Conservation (phyloP, 2,329 filamentous ascomycete species). For the Plenodomus tracheiphilus region DNA sequence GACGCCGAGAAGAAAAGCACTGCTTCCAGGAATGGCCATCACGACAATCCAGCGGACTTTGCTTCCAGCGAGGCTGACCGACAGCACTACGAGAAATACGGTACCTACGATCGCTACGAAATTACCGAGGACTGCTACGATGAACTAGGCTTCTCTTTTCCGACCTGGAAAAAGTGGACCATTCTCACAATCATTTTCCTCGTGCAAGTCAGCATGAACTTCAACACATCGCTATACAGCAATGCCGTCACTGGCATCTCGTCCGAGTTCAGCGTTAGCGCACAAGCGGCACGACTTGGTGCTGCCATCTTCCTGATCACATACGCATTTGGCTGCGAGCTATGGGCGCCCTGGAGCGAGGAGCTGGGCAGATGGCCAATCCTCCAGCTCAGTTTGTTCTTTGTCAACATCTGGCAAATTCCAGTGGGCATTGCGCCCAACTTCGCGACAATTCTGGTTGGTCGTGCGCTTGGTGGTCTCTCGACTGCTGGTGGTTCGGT, state of each 20-base stretch:
- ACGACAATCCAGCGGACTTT: conserved; percentile 19
- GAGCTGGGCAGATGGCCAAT: conserved; percentile 78
- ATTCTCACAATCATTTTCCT: conserved; percentile 57
- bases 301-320: conserved; percentile 77
- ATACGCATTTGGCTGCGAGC: conserved; percentile 84
- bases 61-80: conserved; percentile 27
- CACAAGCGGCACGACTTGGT: conserved; percentile 70
- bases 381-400: conserved; percentile 70
- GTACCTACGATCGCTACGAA: conserved; percentile 51
- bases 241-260: conserved; percentile 58
- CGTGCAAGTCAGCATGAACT: conserved; percentile 61
- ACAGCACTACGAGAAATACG: conserved; percentile 36
- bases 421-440: conserved; percentile 71
- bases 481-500: conserved; percentile 66
- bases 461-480: conserved; percentile 50
- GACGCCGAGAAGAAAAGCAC: conserved; percentile 31
- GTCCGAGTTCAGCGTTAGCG: conserved; percentile 68
- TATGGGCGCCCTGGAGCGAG: conserved; percentile 88
- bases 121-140: conserved; percentile 57
- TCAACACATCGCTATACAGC: conserved; percentile 61
- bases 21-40: conserved; percentile 19
- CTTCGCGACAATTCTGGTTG: conserved; percentile 70
- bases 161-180: conserved; percentile 58
- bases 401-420: conserved; percentile 76
- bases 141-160: conserved; percentile 53